A percentile compares a stretch with the other conserved stretches of the same genome.
phyloP scores from a whole-genome alignment of 139 green algal genomes.

The Chlamydomonas schloesseri region DNA sequence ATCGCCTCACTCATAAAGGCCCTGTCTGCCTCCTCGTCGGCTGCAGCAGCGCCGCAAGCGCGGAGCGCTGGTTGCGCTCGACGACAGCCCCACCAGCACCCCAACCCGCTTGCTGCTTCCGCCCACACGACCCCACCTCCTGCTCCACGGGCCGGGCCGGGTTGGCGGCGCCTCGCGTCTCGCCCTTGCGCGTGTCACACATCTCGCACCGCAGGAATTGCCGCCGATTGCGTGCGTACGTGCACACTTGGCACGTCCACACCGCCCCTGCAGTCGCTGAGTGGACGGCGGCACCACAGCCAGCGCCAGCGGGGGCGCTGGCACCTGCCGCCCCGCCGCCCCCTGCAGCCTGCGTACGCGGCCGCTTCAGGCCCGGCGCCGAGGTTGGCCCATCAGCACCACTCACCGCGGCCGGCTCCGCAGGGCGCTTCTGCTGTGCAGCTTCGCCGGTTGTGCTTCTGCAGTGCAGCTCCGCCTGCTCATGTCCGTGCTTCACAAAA shows the following conservation, averaged over 20 bases:
- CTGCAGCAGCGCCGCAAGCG: neutral
- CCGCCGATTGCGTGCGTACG: slow-evolving; percentile 23
- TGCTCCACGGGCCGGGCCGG: neutral
- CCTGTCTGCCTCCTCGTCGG: neutral
- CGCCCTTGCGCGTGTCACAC: neutral
- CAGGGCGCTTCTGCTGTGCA: too few species aligned
- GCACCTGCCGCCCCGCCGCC: too few species aligned
- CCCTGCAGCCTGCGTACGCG: too few species aligned
- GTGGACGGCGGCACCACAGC: neutral
- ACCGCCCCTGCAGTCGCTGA: neutral
- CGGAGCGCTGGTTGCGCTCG: neutral
- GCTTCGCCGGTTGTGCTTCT: neutral
- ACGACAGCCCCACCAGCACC: too few species aligned
- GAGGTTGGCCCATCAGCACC: too few species aligned
- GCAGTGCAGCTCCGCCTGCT: too few species aligned
- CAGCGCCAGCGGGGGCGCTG: too few species aligned
- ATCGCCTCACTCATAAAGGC: too few species aligned
- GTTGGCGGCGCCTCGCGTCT: too few species aligned
- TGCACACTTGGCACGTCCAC: slow-evolving; percentile 17
- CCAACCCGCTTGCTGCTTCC: neutral
- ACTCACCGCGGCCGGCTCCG: too few species aligned
- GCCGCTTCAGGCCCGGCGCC: neutral
- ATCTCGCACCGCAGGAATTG: slow-evolving; percentile 15
- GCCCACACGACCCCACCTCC: neutral
- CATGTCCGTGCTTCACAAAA: neutral